Evolutionary conservation across 2,329 filamentous ascomycete genomes (phyloP).

Genomic region (Ascocoryne sarcoides): DNA sequence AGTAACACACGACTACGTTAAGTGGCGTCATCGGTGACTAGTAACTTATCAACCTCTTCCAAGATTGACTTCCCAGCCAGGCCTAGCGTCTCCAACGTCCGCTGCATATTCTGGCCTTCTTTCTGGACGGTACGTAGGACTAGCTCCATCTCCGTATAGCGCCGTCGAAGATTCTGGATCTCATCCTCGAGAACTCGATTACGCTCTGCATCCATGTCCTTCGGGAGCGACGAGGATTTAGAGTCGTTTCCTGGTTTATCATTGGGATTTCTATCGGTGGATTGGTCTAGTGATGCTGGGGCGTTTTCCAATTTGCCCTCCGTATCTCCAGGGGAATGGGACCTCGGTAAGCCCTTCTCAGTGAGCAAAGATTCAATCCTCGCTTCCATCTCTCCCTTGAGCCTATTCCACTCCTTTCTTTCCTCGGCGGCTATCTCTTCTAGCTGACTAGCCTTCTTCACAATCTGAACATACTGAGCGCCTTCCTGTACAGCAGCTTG

Average conservation of each 20-base stretch:
- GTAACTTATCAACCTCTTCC: background rate
- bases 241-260: constrained; percentile 7
- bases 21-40: background rate
- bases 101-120: constrained; percentile 23
- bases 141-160: constrained; percentile 21
- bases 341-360: constrained; percentile 1
- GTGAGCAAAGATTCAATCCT: constrained; percentile 18
- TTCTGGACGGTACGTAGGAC: constrained; percentile 19
- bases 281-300: background rate
- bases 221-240: constrained; percentile 2
- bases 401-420: constrained; percentile 21
- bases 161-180: constrained; percentile 18
- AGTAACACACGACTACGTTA: no score
- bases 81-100: constrained; percentile 17
- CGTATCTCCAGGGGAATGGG: background rate
- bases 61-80: constrained; percentile 13
- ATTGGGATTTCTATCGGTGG: constrained; percentile 6
- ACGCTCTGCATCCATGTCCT: constrained; percentile 5
- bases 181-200: constrained; percentile 19
- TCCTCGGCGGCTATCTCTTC: constrained; percentile 25
- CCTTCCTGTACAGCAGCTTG: constrained; percentile 27
- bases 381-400: constrained; percentile 24
- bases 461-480: constrained; percentile 28
- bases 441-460: constrained; percentile 25
- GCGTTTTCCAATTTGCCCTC: background rate